A percentile compares a stretch with the other conserved stretches of the same genome.
phyloP scores from a whole-genome alignment of 305 asterid genomes.

The Fraxinus greggii region DNA sequence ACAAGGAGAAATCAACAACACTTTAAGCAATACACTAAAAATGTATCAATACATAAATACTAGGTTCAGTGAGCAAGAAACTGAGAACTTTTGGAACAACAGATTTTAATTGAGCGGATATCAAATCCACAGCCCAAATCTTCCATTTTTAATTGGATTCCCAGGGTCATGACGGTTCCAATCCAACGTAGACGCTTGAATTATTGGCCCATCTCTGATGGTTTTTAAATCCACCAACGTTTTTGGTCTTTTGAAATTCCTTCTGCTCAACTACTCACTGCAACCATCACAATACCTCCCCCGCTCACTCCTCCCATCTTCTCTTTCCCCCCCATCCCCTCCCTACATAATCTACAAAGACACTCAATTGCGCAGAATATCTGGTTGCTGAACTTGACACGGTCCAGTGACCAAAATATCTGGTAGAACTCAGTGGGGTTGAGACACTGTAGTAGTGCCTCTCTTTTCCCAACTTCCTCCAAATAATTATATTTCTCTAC shows the following conservation, averaged over 20 bases:
- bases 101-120: neutral
- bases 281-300: neutral
- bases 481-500: neutral
- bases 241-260: neutral
- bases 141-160: neutral
- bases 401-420: neutral
- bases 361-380: neutral
- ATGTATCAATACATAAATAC: neutral
- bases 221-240: neutral
- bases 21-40: neutral
- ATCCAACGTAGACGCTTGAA: neutral
- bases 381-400: neutral
- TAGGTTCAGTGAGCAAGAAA: neutral
- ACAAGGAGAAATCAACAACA: slow-evolving; percentile 18
- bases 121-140: neutral
- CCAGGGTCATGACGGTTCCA: neutral
- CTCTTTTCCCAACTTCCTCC: neutral
- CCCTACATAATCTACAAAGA: neutral
- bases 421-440: neutral
- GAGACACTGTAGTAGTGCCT: neutral
- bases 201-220: neutral
- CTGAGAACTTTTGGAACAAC: neutral
- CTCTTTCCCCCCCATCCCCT: neutral
- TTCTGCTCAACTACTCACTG: neutral
- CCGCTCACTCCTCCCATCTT: neutral